Conservation (phyloP, 768 basidiomycete genomes). For the Kondoa malvinella region DNA sequence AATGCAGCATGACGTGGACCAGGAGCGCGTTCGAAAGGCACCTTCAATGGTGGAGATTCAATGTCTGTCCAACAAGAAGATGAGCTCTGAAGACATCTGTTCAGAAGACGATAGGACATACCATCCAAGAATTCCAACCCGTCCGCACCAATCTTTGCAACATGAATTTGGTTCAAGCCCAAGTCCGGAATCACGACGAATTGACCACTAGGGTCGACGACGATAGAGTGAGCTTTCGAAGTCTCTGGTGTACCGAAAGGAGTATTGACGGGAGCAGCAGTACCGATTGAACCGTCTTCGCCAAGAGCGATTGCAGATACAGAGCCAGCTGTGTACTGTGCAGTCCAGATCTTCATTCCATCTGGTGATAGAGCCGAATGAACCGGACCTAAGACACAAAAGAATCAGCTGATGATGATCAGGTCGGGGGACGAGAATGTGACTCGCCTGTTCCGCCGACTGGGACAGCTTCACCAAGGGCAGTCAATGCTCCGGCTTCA, state of each 20-base stretch:
- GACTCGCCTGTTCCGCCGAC: neutral
- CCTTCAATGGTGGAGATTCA: neutral
- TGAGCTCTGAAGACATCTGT: neutral
- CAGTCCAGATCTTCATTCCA: neutral
- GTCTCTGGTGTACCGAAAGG: neutral
- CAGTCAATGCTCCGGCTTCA: neutral
- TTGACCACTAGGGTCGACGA: neutral
- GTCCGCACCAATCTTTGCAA: neutral
- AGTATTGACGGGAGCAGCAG: neutral
- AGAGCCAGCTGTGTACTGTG: neutral
- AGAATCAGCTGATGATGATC: no score
- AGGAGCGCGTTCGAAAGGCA: neutral
- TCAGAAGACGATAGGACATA: neutral
- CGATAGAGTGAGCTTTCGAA: neutral
- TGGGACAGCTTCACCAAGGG: no score
- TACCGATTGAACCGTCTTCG: neutral
- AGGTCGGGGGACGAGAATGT: no score
- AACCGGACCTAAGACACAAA: no score
- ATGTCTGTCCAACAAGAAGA: neutral
- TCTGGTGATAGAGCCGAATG: neutral
- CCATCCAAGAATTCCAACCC: neutral
- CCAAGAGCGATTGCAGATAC: neutral
- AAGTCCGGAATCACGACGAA: neutral
- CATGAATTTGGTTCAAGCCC: neutral
- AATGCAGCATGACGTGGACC: neutral